Evolutionary conservation across 768 basidiomycete genomes (phyloP), one percentile per base, ranked within the genome.

Genomic region (Dictyophora rubrovolvata): DNA sequence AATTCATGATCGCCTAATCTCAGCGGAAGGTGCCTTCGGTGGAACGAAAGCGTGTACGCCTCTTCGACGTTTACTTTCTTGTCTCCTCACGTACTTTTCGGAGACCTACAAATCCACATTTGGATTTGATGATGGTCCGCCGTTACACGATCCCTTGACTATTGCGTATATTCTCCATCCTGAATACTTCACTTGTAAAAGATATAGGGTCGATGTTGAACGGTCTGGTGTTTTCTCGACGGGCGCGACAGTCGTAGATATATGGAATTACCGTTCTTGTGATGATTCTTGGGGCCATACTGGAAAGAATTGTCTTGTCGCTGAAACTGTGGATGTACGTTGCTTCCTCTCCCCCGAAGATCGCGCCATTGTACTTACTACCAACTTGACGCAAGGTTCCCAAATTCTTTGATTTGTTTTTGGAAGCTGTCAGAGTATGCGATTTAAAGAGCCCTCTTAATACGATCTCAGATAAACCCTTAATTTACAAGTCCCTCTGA

Each of bases 151-250:
- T 65, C 83, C 89, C 0, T 75, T 94, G 36, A 89, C 92, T 0
- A 74, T 93, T 50, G 86, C 83, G 10, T 93, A 88, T 61, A 74
- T 92, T 36, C 79, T 83, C 0, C 69, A 71, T n/a, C 89, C 89
- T 0, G 76, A 82, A 5, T 64, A 92, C 1, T 92, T 93, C 69
- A 68, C 68, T 21, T 71, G 72, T 35, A 78, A 68, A 53, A 75
- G 91, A n/a, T 82, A 84, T 67, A 77, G 86, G 49, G 90, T 93
- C 0, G 92, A 94, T 62, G 78, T 89, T n/a, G 92, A 94, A 64
- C 75, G 87, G 17, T 75, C 73, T 6, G 87, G 87, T 2, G 70
- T 72, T 17, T 81, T 85, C 61, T 80, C 86, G 1, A 71, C 74
- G 12, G 92, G 91, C 6, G 85, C 91, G 66, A 93, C 92, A 0